Percentiles rank a stretch among this genome's conserved stretches.
Evolutionary conservation across 177 flowering plant species (phyloP).

Genomic region (Vitis hybrid): DNA sequence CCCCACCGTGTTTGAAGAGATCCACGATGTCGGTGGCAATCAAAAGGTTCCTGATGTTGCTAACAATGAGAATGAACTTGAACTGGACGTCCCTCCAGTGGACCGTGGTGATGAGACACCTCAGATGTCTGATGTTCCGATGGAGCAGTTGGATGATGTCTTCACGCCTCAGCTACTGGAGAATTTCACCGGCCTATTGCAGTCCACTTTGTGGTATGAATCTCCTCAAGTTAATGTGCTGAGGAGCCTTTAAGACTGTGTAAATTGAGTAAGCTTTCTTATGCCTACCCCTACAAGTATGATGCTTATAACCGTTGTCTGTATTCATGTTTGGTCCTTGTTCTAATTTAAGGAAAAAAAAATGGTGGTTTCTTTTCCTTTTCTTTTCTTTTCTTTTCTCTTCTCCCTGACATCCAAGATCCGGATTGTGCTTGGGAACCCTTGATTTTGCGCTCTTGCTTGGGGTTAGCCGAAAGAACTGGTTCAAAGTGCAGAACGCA

Average conservation of each 20-base stretch:
- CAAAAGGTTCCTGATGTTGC: neutral
- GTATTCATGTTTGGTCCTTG: too few species aligned
- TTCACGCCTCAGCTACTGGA: constrained; percentile 34
- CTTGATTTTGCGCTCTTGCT: too few species aligned
- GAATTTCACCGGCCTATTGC: constrained; percentile 18
- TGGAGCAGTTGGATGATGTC: constrained; percentile 28
- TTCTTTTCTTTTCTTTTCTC: too few species aligned
- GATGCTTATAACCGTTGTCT: too few species aligned
- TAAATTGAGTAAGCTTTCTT: neutral
- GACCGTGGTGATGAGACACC: neutral
- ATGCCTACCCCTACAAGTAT: neutral
- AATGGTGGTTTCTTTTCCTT: too few species aligned
- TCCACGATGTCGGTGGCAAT: constrained; percentile 2
- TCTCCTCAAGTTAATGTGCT: constrained; percentile 8
- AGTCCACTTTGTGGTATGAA: constrained; percentile 12
- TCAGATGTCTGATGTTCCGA: neutral
- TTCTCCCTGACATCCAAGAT: too few species aligned
- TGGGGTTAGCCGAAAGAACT: too few species aligned
- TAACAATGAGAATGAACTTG: constrained; percentile 4
- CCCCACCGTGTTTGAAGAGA: constrained; percentile 13
- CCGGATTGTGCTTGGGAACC: too few species aligned
- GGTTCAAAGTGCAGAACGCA: too few species aligned
- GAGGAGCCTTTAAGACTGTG: constrained; percentile 8
- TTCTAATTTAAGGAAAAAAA: too few species aligned
- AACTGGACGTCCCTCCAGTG: neutral